phyloP scores from a whole-genome alignment of 1,284 basidiomycete genomes.

The Ganoderma sinense region DNA sequence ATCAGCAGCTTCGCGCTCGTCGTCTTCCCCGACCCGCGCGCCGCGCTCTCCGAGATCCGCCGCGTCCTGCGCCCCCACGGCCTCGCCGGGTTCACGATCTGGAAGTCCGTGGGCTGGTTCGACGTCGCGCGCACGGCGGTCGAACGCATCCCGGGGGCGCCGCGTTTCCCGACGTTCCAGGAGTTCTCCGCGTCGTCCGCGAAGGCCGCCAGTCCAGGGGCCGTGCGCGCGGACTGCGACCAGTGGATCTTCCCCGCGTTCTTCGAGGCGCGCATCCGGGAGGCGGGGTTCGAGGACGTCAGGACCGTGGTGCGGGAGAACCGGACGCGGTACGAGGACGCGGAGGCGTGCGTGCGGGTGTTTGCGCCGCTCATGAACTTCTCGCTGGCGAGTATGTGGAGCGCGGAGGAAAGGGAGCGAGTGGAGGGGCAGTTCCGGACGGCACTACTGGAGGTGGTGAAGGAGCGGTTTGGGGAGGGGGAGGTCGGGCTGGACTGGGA shows the following conservation, averaged over 20 bases:
- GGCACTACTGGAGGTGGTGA: not conserved
- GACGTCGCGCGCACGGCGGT: not conserved
- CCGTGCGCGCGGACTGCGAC: not conserved
- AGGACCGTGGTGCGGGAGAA: not conserved
- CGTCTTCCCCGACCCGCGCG: constrained; percentile 5
- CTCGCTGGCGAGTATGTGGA: not conserved
- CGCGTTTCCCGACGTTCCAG: constrained; percentile 5
- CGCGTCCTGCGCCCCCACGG: constrained; percentile 10
- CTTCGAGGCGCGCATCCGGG: constrained; percentile 4
- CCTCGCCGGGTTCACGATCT: constrained; percentile 3
- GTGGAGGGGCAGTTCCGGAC: not conserved
- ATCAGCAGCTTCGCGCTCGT: constrained; percentile 5
- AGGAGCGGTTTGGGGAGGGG: constrained; percentile 3
- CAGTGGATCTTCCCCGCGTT: constrained; percentile 1
- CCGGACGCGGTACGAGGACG: constrained; percentile 2
- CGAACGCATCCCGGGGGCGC: constrained; percentile 1
- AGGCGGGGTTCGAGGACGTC: constrained; percentile 7
- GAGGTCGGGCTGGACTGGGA: constrained; percentile 8
- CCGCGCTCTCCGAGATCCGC: constrained; percentile 1
- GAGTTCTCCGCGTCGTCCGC: not conserved
- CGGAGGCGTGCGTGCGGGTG: constrained; percentile 10
- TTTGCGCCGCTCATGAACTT: not conserved
- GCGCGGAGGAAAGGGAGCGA: not conserved
- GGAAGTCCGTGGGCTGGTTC: constrained; percentile 8
- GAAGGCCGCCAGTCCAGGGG: not conserved